A percentile compares a stretch with the other conserved stretches of the same genome.
phyloP scores from a whole-genome alignment of 1,139 yeast species.

The Diutina mesorugosa region DNA sequence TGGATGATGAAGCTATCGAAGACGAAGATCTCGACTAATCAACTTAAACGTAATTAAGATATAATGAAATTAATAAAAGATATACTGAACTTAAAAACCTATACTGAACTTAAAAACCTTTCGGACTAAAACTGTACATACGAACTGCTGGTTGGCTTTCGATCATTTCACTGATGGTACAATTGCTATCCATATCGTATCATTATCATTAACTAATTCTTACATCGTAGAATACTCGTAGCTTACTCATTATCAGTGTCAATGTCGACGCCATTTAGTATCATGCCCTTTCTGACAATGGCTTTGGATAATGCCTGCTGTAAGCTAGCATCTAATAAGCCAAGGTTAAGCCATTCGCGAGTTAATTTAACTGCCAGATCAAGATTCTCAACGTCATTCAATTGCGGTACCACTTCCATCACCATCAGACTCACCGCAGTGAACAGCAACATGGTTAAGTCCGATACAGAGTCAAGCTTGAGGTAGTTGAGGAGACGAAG shows the following conservation, averaged over 20 bases:
- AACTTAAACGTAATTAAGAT: neutral
- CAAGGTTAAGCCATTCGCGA: conserved; percentile 1
- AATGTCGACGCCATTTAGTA: neutral
- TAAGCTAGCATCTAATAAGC: neutral
- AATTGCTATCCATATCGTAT: neutral
- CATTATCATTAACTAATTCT: neutral
- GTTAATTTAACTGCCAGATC: neutral
- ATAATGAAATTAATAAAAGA: neutral
- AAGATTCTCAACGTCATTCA: neutral
- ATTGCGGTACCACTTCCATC: neutral
- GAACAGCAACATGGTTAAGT: neutral
- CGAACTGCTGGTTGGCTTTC: no score
- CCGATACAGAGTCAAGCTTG: neutral
- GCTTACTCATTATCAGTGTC: neutral
- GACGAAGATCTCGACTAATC: conserved; percentile 7
- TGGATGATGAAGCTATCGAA: conserved; percentile 19
- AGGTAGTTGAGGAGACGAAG: neutral
- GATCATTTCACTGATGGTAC: no score
- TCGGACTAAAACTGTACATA: no score
- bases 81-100: no score
- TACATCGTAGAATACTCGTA: neutral
- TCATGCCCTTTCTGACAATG: neutral
- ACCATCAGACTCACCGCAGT: neutral
- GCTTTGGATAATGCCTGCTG: neutral
- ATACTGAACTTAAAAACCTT: no score